These are phyloP conservation scores for Sistotremastrum niveocremeum DNA, from an alignment of 768 basidiomycete species.

Conservation along the genomic window DNA sequence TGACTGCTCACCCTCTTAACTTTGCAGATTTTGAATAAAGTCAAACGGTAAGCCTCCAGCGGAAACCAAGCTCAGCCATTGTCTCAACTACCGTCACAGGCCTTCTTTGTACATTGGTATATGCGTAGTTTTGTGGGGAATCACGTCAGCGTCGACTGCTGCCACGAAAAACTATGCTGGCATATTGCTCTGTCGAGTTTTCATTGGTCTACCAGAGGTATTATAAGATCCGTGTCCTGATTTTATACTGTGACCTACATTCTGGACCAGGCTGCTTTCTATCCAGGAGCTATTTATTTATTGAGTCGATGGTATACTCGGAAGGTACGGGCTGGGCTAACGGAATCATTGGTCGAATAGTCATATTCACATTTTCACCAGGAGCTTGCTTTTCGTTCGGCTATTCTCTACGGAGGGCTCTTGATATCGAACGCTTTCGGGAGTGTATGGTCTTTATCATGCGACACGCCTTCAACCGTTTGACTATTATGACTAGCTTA, in stretches of 20 bases:
- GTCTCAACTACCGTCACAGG: slow-evolving; percentile 16
- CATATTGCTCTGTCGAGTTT: slow-evolving; percentile 42
- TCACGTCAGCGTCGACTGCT: slow-evolving; percentile 50
- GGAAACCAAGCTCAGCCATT: background rate
- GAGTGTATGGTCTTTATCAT: slow-evolving; percentile 25
- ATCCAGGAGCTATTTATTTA: slow-evolving; percentile 38
- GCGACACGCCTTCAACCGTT: background rate
- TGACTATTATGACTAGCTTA: slow-evolving; percentile 25
- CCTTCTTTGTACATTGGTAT: slow-evolving; percentile 49
- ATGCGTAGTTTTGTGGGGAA: slow-evolving; percentile 50
- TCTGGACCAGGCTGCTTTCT: slow-evolving; percentile 39
- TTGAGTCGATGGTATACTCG: slow-evolving; percentile 25
- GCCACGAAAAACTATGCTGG: slow-evolving; percentile 43
- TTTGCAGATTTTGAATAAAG: slow-evolving; percentile 37
- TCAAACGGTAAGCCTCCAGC: slow-evolving; percentile 29
- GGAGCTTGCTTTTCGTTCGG: slow-evolving; percentile 55
- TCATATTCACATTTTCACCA: slow-evolving; percentile 10
- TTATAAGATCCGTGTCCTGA: background rate
- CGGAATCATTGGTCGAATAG: slow-evolving; percentile 23
- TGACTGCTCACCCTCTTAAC: background rate
- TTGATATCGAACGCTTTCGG: slow-evolving; percentile 59
- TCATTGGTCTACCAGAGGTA: slow-evolving; percentile 50
- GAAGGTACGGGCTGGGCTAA: slow-evolving; percentile 29
- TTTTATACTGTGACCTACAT: background rate
- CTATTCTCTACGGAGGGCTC: slow-evolving; percentile 44